These are phyloP conservation scores for Pyricularia sp. DNA, from an alignment of 2,329 filamentous ascomycete genomes.

Conservation along the genomic window DNA sequence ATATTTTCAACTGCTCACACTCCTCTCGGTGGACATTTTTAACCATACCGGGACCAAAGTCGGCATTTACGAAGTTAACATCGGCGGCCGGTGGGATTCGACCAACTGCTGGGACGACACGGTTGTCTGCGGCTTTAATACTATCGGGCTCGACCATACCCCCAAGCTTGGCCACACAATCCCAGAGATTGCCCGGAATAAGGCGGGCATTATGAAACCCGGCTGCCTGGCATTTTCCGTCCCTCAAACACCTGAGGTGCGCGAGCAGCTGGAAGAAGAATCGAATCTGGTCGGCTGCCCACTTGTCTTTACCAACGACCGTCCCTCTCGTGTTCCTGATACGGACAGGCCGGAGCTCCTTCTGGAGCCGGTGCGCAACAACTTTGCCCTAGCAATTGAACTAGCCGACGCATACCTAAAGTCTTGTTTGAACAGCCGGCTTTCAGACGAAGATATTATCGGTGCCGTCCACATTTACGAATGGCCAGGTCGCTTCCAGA, in stretches of 20 bases:
- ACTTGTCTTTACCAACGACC: neutral
- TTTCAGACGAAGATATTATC: neutral
- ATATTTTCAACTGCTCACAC: constrained; percentile 2
- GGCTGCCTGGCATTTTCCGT: constrained; percentile 44
- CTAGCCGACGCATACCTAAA: constrained; percentile 3
- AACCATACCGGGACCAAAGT: neutral
- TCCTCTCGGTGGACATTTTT: constrained; percentile 4
- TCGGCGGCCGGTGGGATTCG: constrained; percentile 46
- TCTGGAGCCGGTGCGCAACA: neutral
- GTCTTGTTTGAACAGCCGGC: neutral
- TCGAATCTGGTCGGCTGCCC: neutral
- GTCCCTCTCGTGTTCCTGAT: neutral
- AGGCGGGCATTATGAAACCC: constrained; percentile 59
- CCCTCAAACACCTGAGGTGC: neutral
- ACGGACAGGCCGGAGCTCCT: neutral
- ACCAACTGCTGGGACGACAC: constrained; percentile 58
- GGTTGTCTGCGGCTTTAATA: constrained; percentile 50
- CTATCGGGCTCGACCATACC: constrained; percentile 62
- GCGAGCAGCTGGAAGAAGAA: constrained; percentile 1
- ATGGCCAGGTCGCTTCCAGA: constrained; percentile 1
- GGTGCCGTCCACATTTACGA: neutral
- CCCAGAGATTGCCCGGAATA: constrained; percentile 63
- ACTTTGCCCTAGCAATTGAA: constrained; percentile 3
- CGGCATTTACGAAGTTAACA: constrained; percentile 3
- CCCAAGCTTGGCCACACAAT: constrained; percentile 52